Evolutionary conservation across 345 rosid genomes (phyloP).

Genomic region (Punica granatum): DNA sequence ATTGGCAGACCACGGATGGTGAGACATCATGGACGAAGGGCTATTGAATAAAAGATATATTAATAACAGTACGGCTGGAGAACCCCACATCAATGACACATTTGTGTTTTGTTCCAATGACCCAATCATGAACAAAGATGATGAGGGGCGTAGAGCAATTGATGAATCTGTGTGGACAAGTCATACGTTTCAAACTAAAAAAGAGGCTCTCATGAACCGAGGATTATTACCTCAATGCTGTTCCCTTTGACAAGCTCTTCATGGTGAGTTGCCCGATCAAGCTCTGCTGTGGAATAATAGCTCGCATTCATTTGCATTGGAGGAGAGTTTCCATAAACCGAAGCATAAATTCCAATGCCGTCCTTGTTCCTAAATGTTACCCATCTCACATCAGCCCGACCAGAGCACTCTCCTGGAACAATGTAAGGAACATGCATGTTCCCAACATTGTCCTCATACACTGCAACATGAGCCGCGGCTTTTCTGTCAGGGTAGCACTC

Average conservation of each 20-base stretch:
- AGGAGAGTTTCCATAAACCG: conserved; percentile 58
- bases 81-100: background rate
- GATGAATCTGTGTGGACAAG: background rate
- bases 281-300: conserved; percentile 60
- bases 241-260: conserved; percentile 68
- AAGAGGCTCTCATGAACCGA: background rate
- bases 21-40: background rate
- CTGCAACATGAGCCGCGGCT: conserved; percentile 79
- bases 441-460: conserved; percentile 52
- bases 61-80: background rate
- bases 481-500: conserved; percentile 98
- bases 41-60: background rate
- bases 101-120: background rate
- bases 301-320: conserved; percentile 96
- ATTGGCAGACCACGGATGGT: background rate
- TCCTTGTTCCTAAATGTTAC: conserved; percentile 62
- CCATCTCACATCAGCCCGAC: conserved; percentile 96
- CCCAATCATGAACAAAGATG: background rate
- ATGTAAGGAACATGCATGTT: conserved; percentile 93
- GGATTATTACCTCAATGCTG: conserved; percentile 54
- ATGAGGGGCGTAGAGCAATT: background rate
- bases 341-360: conserved; percentile 77
- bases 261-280: conserved; percentile 61
- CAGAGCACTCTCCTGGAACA: conserved; percentile 86
- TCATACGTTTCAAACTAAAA: background rate